Conservation (phyloP, 1,139 yeast species). For the Meyerozyma carpophila region DNA sequence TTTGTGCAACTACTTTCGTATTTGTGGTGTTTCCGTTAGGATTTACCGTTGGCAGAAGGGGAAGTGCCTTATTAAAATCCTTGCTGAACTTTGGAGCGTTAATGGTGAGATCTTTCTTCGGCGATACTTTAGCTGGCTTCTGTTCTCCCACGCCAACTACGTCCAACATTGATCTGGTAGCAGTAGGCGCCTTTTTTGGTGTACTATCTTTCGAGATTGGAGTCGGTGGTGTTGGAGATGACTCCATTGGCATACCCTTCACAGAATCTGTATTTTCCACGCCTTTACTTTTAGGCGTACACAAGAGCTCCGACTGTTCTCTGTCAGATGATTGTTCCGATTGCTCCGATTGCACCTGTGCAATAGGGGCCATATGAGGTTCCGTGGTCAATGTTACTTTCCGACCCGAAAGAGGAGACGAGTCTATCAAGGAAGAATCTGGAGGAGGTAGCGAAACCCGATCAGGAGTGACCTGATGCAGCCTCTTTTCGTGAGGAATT, state of each 20-base stretch:
- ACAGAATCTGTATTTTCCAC: not conserved
- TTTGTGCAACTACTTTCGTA: not conserved
- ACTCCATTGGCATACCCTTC: not conserved
- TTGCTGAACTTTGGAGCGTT: not conserved
- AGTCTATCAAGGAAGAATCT: not conserved
- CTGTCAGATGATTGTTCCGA: not conserved
- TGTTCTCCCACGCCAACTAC: slow-evolving; percentile 4
- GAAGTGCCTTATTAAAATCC: not conserved
- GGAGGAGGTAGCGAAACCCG: not conserved
- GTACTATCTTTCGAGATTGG: slow-evolving; percentile 2
- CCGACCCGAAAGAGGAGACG: not conserved
- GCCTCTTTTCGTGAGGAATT: not conserved
- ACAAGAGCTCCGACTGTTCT: not conserved
- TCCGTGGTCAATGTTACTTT: too few species aligned
- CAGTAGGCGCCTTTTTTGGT: not conserved
- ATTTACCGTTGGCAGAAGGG: not conserved
- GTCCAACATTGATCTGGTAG: slow-evolving; percentile 7
- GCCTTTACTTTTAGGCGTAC: not conserved
- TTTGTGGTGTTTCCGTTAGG: not conserved
- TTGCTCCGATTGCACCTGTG: not conserved
- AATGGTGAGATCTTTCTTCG: not conserved
- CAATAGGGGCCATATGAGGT: too few species aligned
- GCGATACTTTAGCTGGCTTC: not conserved
- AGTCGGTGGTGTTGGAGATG: slow-evolving; percentile 2
- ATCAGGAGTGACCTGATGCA: not conserved